phyloP scores from a whole-genome alignment of 2,329 filamentous ascomycete species.

The Stachybotrys elegans region DNA sequence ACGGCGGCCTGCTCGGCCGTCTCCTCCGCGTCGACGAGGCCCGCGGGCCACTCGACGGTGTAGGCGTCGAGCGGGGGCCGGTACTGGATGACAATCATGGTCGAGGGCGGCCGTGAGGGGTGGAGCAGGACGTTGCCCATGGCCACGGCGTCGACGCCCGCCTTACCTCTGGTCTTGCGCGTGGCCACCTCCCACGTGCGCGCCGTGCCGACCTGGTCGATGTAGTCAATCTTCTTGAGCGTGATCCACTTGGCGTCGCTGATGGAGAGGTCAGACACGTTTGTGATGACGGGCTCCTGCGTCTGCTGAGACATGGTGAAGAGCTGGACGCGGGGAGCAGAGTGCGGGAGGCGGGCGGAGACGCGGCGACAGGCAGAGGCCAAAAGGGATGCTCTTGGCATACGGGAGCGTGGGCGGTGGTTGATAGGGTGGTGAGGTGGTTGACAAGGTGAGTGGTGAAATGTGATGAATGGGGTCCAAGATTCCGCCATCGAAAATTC shows the following conservation, averaged over 20 bases:
- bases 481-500: too few species aligned
- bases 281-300: conserved; percentile 19
- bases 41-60: conserved; percentile 20
- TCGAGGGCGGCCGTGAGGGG: conserved; percentile 18
- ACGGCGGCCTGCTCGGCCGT: conserved; percentile 17
- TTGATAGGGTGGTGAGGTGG: too few species aligned
- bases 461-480: too few species aligned
- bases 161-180: conserved; percentile 18
- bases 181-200: conserved; percentile 21
- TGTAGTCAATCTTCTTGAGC: conserved; percentile 20
- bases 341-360: neutral
- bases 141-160: conserved; percentile 18
- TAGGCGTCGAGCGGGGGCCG: conserved; percentile 19
- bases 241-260: conserved; percentile 18
- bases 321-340: neutral
- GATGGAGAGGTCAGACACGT: conserved; percentile 13
- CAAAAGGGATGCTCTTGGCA: too few species aligned
- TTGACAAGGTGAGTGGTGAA: too few species aligned
- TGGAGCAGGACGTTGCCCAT: conserved; percentile 20
- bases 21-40: conserved; percentile 18
- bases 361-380: too few species aligned
- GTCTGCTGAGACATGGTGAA: conserved; percentile 2
- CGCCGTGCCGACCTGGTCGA: conserved; percentile 17
- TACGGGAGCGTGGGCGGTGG: too few species aligned
- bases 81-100: conserved; percentile 19